These are phyloP conservation scores for Saussurea involucrata DNA, from an alignment of 129 eudicot genomes.

Conservation along the genomic window DNA sequence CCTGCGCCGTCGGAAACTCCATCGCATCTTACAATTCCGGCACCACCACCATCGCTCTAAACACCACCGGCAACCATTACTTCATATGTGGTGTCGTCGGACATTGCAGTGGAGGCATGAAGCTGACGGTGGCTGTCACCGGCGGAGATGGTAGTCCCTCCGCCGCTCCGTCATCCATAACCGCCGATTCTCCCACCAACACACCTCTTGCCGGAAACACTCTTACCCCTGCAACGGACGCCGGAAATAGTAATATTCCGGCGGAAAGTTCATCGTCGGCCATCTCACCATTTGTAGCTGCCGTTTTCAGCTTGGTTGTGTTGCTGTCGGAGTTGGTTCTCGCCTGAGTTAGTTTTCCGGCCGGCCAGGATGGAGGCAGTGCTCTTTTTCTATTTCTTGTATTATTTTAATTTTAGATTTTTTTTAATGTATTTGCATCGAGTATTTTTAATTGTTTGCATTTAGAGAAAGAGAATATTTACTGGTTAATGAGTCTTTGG, in stretches of 20 bases:
- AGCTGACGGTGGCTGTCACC: constrained; percentile 47
- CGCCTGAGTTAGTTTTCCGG: neutral
- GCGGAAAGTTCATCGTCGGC: constrained; percentile 28
- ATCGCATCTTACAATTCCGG: constrained; percentile 59
- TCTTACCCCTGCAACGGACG: constrained; percentile 21
- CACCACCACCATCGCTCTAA: constrained; percentile 61
- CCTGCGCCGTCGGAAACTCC: constrained; percentile 62
- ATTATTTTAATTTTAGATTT: neutral
- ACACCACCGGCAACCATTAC: constrained; percentile 66
- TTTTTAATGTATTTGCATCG: constrained; percentile 6
- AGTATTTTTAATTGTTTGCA: neutral
- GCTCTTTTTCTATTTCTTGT: constrained; percentile 20
- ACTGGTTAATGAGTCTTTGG: neutral
- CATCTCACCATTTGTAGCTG: constrained; percentile 20
- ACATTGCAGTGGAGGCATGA: constrained; percentile 87
- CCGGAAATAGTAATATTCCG: constrained; percentile 28
- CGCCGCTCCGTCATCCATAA: constrained; percentile 16
- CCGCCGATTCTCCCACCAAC: constrained; percentile 35
- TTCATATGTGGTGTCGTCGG: constrained; percentile 73
- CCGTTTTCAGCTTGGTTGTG: constrained; percentile 24
- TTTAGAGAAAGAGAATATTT: neutral
- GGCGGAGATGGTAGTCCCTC: constrained; percentile 9
- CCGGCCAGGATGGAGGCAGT: constrained; percentile 70
- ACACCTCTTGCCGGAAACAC: constrained; percentile 30
- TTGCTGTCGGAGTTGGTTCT: constrained; percentile 22